Percentiles rank a stretch among this genome's conserved stretches.
phyloP scores from a whole-genome alignment of 1,284 basidiomycete genomes.

The Apiotrichum porosum region DNA sequence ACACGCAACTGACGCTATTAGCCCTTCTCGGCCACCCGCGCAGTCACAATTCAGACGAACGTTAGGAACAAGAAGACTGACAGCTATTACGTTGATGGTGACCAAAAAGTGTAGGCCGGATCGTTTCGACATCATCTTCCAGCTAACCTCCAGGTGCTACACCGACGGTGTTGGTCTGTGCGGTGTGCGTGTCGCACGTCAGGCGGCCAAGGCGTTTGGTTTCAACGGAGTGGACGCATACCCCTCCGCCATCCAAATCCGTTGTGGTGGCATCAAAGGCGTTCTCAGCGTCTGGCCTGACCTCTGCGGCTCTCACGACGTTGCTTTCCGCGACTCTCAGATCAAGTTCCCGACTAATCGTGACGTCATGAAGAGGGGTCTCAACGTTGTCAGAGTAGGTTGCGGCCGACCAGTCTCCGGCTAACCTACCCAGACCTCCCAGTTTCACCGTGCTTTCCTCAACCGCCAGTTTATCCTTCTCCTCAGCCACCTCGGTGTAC shows the following conservation, averaged over 20 bases:
- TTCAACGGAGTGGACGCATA: conserved; percentile 5
- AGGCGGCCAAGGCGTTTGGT: conserved; percentile 21
- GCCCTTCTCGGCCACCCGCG: conserved; percentile 20
- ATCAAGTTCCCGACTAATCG: conserved; percentile 20
- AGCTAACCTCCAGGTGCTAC: conserved; percentile 2
- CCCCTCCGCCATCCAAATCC: conserved; percentile 30
- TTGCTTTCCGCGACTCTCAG: conserved; percentile 22
- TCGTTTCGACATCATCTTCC: too few relatives aligned
- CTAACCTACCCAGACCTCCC: conserved; percentile 20
- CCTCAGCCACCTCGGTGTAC: conserved; percentile 22
- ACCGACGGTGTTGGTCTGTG: conserved; percentile 31
- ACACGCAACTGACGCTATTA: not conserved
- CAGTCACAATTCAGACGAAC: conserved; percentile 10
- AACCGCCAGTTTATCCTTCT: conserved; percentile 29
- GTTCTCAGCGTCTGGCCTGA: conserved; percentile 26
- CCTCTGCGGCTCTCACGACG: conserved; percentile 9
- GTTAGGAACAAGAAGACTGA: conserved; percentile 11
- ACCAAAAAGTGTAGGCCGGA: not conserved
- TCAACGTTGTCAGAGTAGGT: conserved; percentile 19
- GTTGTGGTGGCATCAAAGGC: conserved; percentile 29
- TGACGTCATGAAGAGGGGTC: conserved; percentile 13
- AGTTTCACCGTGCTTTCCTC: conserved; percentile 22
- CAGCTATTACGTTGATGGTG: not conserved
- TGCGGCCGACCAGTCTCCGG: too few relatives aligned
- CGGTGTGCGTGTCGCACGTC: conserved; percentile 13